Evolutionary conservation across 495 filamentous ascomycete genomes (phyloP).

Genomic region (Evernia prunastri): DNA sequence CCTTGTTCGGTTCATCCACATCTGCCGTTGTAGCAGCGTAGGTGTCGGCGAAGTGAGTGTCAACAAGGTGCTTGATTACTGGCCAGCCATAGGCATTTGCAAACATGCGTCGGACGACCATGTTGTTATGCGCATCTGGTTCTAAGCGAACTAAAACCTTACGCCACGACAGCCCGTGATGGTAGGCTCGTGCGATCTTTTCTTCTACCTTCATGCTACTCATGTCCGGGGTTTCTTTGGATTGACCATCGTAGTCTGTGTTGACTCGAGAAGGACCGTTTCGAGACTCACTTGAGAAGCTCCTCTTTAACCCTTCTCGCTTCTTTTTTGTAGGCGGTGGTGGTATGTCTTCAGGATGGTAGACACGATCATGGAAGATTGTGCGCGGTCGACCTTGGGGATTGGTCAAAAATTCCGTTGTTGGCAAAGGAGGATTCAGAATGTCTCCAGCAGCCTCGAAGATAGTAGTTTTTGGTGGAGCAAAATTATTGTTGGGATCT

Average conservation of each 20-base stretch:
- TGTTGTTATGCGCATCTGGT: constrained; percentile 97
- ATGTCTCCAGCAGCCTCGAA: constrained; percentile 92
- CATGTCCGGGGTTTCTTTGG: constrained; percentile 26
- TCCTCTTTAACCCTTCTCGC: constrained; percentile 37
- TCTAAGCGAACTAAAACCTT: constrained; percentile 94
- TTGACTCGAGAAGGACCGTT: constrained; percentile 24
- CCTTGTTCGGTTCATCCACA: constrained; percentile 43
- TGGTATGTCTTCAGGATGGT: constrained; percentile 89
- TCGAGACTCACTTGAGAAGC: constrained; percentile 37
- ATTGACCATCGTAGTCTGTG: constrained; percentile 17
- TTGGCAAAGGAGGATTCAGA: constrained; percentile 81
- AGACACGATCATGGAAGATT: constrained; percentile 95
- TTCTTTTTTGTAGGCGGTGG: constrained; percentile 63
- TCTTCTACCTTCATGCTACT: constrained; percentile 82
- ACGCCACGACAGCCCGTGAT: constrained; percentile 82
- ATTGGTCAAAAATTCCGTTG: constrained; percentile 70
- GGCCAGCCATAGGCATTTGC: constrained; percentile 98
- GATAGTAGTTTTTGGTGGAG: constrained; percentile 86
- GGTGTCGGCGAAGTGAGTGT: constrained; percentile 79
- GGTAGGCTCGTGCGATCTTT: constrained; percentile 94
- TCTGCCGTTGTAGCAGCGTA: constrained; percentile 54
- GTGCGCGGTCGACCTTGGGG: constrained; percentile 78
- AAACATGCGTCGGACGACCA: constrained; percentile 91
- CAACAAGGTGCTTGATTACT: constrained; percentile 85
- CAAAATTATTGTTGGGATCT: constrained; percentile 40